phyloP scores from a whole-genome alignment of 2,329 filamentous ascomycete genomes.

The Bipolaris gigantea region DNA sequence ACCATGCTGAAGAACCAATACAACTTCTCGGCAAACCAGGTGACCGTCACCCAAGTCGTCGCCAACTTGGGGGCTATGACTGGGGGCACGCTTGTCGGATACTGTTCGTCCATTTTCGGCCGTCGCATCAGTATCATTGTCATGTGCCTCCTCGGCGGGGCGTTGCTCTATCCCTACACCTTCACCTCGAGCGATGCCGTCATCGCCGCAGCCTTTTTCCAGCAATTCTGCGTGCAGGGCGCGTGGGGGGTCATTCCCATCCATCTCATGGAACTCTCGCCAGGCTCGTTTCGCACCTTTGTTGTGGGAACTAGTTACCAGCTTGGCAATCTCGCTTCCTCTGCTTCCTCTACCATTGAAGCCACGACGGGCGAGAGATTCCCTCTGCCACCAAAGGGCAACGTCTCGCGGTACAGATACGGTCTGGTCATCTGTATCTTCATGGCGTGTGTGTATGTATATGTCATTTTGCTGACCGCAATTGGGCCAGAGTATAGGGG shows the following conservation, averaged over 20 bases:
- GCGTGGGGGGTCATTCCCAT: constrained; percentile 57
- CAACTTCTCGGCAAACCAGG: constrained; percentile 53
- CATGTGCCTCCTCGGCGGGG: constrained; percentile 65
- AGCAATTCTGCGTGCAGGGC: constrained; percentile 57
- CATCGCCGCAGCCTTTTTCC: constrained; percentile 81
- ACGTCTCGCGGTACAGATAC: constrained; percentile 55
- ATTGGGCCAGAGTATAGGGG: constrained; percentile 59
- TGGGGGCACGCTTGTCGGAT: constrained; percentile 52
- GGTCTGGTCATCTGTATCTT: constrained; percentile 88
- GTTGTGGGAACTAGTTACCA: constrained; percentile 76
- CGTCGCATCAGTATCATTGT: constrained; percentile 53
- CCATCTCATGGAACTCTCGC: constrained; percentile 75
- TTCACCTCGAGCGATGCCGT: constrained; percentile 65
- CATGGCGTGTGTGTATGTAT: constrained; percentile 78
- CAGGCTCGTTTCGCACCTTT: constrained; percentile 72
- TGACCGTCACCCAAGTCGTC: constrained; percentile 55
- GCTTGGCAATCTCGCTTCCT: constrained; percentile 73
- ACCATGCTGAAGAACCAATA: constrained; percentile 63
- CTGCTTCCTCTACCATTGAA: constrained; percentile 74
- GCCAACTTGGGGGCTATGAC: constrained; percentile 55
- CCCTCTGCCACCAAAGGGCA: constrained; percentile 61
- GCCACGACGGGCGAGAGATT: constrained; percentile 74
- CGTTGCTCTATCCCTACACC: constrained; percentile 80
- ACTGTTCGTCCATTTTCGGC: constrained; percentile 51
- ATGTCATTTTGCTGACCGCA: constrained; percentile 63